Evolutionary conservation across 805 yeast genomes (phyloP).

Genomic region (Sugiyamaella americana): DNA sequence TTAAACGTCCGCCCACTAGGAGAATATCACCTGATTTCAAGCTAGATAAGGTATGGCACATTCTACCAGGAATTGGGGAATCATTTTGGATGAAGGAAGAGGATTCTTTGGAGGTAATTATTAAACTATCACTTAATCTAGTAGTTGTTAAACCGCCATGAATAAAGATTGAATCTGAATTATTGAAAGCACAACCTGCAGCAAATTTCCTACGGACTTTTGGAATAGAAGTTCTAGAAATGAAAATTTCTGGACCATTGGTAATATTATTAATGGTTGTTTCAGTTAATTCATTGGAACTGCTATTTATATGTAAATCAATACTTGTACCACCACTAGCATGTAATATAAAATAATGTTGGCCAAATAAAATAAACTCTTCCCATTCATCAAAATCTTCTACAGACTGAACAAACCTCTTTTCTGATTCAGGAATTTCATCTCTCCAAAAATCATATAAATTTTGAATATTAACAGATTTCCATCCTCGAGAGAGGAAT

Average conservation of each 20-base stretch:
- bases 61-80: conserved; percentile 35
- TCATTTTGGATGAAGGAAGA: background rate
- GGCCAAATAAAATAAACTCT: conserved; percentile 68
- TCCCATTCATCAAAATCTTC: conserved; percentile 83
- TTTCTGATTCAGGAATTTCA: conserved; percentile 36
- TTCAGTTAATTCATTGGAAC: background rate
- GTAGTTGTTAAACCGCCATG: conserved; percentile 34
- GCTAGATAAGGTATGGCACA: conserved; percentile 50
- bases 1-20: conserved; percentile 61
- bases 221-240: conserved; percentile 9
- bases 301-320: background rate
- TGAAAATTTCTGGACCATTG: background rate
- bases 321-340: conserved; percentile 42
- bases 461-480: conserved; percentile 36
- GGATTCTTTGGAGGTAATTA: background rate
- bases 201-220: conserved; percentile 38
- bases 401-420: conserved; percentile 39
- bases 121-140: conserved; percentile 17
- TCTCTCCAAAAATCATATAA: conserved; percentile 54
- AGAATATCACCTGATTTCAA: conserved; percentile 31
- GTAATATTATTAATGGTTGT: background rate
- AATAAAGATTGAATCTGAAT: conserved; percentile 18
- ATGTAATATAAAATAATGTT: conserved; percentile 65
- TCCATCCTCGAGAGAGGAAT: conserved; percentile 44
- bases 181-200: conserved; percentile 29